Percentiles rank a stretch among this genome's conserved stretches.
phyloP scores from a whole-genome alignment of 2,329 filamentous ascomycete genomes.

The Thermoascus crustaceus region DNA sequence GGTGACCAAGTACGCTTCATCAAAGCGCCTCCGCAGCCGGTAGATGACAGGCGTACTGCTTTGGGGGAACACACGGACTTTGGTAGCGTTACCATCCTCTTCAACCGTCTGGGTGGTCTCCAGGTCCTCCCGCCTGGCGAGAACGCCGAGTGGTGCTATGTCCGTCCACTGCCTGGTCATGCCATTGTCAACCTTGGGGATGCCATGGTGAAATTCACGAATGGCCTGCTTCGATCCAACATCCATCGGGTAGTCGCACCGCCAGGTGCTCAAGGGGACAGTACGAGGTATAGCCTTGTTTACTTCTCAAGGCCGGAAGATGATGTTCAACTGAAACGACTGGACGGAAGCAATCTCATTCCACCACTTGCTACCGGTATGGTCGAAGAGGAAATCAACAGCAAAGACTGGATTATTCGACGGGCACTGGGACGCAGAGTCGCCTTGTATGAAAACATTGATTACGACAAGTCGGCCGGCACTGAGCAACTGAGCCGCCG shows the following conservation, averaged over 20 bases:
- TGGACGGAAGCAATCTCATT: conserved; percentile 29
- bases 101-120: conserved; percentile 49
- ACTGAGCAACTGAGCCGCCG: conserved; percentile 29
- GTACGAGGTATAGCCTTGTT: conserved; percentile 44
- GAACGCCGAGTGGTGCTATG: conserved; percentile 43
- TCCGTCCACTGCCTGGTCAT: conserved; percentile 43
- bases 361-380: conserved; percentile 22
- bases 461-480: conserved; percentile 24
- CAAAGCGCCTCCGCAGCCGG: conserved; percentile 40
- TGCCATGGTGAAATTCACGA: conserved; percentile 38
- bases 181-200: conserved; percentile 39
- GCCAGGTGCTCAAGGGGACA: conserved; percentile 39
- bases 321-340: conserved; percentile 35
- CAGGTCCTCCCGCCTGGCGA: conserved; percentile 42
- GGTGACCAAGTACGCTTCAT: conserved; percentile 50
- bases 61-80: conserved; percentile 51
- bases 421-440: conserved; percentile 29
- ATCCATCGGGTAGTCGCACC: conserved; percentile 45
- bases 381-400: conserved; percentile 29
- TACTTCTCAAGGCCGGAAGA: conserved; percentile 48
- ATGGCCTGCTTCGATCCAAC: conserved; percentile 32
- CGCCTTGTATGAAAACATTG: conserved; percentile 19
- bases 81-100: conserved; percentile 48
- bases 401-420: conserved; percentile 37
- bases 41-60: conserved; percentile 34